Conservation (phyloP, 2,329 filamentous ascomycete genomes). For the Apiospora malaysiana region DNA sequence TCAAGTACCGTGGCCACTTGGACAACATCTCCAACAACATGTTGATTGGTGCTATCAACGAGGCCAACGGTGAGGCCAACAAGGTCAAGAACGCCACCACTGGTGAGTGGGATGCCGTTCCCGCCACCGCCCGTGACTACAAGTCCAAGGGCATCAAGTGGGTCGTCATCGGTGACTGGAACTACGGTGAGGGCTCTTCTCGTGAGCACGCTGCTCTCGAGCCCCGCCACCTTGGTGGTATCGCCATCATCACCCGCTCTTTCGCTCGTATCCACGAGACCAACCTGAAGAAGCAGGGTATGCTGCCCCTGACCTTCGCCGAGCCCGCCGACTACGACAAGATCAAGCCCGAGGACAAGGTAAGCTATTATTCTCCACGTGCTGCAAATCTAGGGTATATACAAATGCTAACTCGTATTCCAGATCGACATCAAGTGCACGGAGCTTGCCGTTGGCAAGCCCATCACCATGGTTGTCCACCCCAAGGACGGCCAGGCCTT, state of each 20-base stretch:
- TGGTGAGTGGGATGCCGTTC: slow-evolving; percentile 85
- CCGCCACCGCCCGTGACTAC: slow-evolving; percentile 95
- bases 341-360: slow-evolving; percentile 88
- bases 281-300: slow-evolving; percentile 99
- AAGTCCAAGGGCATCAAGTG: slow-evolving; percentile 96
- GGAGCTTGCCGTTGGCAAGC: slow-evolving; percentile 89
- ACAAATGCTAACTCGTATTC: slow-evolving; percentile 38
- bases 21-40: slow-evolving; percentile 99
- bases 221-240: slow-evolving; percentile 93
- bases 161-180: slow-evolving; percentile 99
- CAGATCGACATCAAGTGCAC: slow-evolving; percentile 83
- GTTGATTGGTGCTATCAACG: slow-evolving; percentile 96
- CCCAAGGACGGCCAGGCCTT: slow-evolving; percentile 81
- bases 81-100: slow-evolving; percentile 92
- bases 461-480: slow-evolving; percentile 89
- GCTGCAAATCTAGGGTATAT: neutral
- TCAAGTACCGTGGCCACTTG: slow-evolving; percentile 98
- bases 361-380: slow-evolving; percentile 41
- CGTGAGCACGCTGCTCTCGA: slow-evolving; percentile 98
- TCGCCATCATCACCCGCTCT: slow-evolving; percentile 93
- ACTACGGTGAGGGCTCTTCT: slow-evolving; percentile 97
- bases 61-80: slow-evolving; percentile 95
- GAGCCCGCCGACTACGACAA: slow-evolving; percentile 98
- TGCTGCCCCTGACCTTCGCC: slow-evolving; percentile 96
- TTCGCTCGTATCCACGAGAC: slow-evolving; percentile 99